Evolutionary conservation across 768 basidiomycete species (phyloP), one percentile per base, ranked within the genome.

Genomic region (Pleurotus tuoliensis): DNA sequence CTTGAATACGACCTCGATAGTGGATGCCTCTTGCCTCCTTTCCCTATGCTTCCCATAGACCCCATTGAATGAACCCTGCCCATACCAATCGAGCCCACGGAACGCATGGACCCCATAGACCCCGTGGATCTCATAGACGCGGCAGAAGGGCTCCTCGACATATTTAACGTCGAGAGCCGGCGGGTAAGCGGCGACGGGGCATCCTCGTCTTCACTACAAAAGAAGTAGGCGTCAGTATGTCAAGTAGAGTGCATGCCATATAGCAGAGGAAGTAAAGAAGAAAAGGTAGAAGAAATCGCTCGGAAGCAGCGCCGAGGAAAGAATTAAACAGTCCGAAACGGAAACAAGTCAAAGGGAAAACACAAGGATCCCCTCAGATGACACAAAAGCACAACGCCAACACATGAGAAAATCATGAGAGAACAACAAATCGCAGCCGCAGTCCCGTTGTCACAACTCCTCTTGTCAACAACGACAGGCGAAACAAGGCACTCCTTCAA

Each of bases 161-260:
- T 71, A 61, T 80, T 79, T 51, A 87, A 77, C 0, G 76, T 69
- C 4, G 86, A 87, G 4, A 88, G 69, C 6, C 86, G 82, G 8
- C 79, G 75, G 0, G 87, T 88, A 11, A 88, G 76, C 1, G 82
- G 76, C 0, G 84, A 86, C 4, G 86, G 86, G 0, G 86, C 85
- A 56, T 86, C 83, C 73, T 88, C 87, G 67, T 88, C 87, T 72
- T 88, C 87, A 55, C 85, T 86, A 66, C 53, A 65, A 30, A 52
- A 47, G 47, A 37, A 44, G 34, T 34, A 13, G 18, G 18, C 16
- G 39, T 54, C 13, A 54, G 39, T 43, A 44, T 12, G 11, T 54
- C 38, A 15, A 5, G 13, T 43, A 40, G 22, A 24, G 15, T 16
- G 22, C 8, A 43, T 12, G 5, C 9, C n/a, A 13, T 22, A 43